Base-by-base conservation (phyloP, 2,329 filamentous ascomycete species). In the Orbilia ellipsospora region DNA sequence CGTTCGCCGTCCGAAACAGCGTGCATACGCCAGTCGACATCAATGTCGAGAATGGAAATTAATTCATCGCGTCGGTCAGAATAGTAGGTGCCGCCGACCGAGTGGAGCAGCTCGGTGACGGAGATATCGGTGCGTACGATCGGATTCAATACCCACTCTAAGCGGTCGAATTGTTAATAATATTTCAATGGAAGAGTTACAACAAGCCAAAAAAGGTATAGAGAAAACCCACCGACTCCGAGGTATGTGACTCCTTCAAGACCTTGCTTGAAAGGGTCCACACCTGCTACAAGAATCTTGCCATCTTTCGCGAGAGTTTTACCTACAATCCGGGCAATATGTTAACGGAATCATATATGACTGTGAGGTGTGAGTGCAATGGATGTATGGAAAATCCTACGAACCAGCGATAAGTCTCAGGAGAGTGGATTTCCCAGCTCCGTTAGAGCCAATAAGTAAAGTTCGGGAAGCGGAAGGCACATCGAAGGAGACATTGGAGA, bases 221-320 rank as follows among this genome's bases (percentile, higher is more conserved):
- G 3, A 18, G 16, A 15, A 6, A 36, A 44, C 65, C 40, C 75
- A 78, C 77, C 78, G 48, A 97, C 88, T 0, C 95, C 95, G 6
- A 99, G 90, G 83, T 99, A 99, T 20, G 94, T 98, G 36, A 99
- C 94, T 77, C 95, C 95, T 83, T 97, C 92, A 28, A 97, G 88
- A 10, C 90, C 89, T 42, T 93, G 88, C 82, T 92, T 91, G 88
- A 99, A 99, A 7, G 95, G 95, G 83, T 99, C 95, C 57, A 92
- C 88, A 77, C 92, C 92, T 57, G 88, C 90, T 77, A 99, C 90
- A 80, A 84, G 85, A 82, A 99, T 92, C 78, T 90, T 89, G 81
- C 87, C 85, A 63, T 85, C 84, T 0, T 95, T 94, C 0, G 94
- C 91, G 80, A 99, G 92, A 68, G 94, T 93, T 85, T 98, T 98